Base-by-base conservation (phyloP, 2,329 filamentous ascomycete genomes). In the Ophiostoma ulmi region DNA sequence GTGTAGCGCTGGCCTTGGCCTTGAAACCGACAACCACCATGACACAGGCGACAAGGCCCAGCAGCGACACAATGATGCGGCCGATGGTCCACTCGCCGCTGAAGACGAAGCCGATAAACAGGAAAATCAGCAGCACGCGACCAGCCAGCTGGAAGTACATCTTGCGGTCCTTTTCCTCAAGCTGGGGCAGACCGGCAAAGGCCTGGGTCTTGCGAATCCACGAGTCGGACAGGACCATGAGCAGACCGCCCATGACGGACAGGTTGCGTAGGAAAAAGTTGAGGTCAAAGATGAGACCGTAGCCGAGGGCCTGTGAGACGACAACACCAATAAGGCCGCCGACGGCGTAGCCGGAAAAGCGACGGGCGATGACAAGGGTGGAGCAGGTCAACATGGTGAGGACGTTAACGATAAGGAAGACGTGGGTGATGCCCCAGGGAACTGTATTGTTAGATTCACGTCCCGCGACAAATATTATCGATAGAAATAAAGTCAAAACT, bases 11-110 rank as follows among this genome's bases (percentile, higher is more conserved):
- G 85, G 93, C 97, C 88, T 99, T 99, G 78, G 95, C 94, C 89
- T 99, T 99, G 89, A 99, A 99, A 64, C 95, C 95, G 74, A 99
- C 95, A 69, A 97, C 92, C 73, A 99, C 95, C 95, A 99, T 99
- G 77, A 99, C 87, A 78, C 94, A 98, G 73, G 95, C 94, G 71
- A 97, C 85, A 71, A 96, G 88, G 70, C 95, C 95, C 73, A 98
- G 82, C 74, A 93, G 76, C 75, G 91, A 95, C 75, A 97, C 94
- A 70, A 93, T 77, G 68, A 98, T 86, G 78, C 95, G 89, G 86
- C 93, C 93, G 77, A 97, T 81, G 77, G 88, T 92, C 95, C 95
- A 99, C 77, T 94, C 86, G 75, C 95, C 95, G 71, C 92, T 92
- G 83, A 97, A 97, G 77, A 99, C 91, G 78, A 99, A 99, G 72